Evolutionary conservation across 2,329 filamentous ascomycete species (phyloP).

Genomic region (Geosmithia flava): DNA sequence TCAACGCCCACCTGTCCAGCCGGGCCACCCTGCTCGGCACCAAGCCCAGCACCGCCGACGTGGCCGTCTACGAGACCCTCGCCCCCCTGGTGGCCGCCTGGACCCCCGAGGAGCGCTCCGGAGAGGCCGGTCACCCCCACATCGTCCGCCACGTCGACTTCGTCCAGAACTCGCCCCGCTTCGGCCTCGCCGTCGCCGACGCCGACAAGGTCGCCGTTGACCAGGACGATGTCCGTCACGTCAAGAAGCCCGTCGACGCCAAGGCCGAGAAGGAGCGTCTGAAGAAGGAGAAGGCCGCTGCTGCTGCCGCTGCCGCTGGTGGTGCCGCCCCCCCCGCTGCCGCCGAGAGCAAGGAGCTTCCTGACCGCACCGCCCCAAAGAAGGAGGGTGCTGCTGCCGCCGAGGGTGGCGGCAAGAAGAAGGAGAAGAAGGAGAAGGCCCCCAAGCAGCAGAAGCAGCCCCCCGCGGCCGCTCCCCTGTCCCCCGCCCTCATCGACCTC

Average conservation of each 20-base stretch:
- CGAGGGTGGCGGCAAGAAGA: slow-evolving; percentile 36
- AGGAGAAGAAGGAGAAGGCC: slow-evolving; percentile 85
- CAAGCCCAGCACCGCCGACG: slow-evolving; percentile 81
- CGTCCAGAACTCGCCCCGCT: slow-evolving; percentile 77
- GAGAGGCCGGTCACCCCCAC: slow-evolving; percentile 78
- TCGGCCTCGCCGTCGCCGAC: slow-evolving; percentile 55
- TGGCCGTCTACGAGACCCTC: slow-evolving; percentile 70
- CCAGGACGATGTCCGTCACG: slow-evolving; percentile 67
- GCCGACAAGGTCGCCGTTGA: slow-evolving; percentile 70
- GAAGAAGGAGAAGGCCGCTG: slow-evolving; percentile 87
- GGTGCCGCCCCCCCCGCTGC: slow-evolving; percentile 42
- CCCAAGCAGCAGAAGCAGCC: slow-evolving; percentile 61
- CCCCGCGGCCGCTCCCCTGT: slow-evolving; percentile 61
- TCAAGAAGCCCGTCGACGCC: slow-evolving; percentile 78
- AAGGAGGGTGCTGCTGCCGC: slow-evolving; percentile 35
- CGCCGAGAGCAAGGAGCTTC: slow-evolving; percentile 35
- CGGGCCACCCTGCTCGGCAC: slow-evolving; percentile 80
- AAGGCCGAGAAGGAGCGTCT: slow-evolving; percentile 94
- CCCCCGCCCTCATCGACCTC: slow-evolving; percentile 82
- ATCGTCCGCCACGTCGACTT: slow-evolving; percentile 89
- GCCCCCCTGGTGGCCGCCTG: slow-evolving; percentile 67
- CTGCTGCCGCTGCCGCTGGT: slow-evolving; percentile 41
- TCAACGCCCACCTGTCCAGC: slow-evolving; percentile 79
- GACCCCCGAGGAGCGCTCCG: slow-evolving; percentile 77
- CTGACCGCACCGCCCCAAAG: slow-evolving; percentile 46